Conservation (phyloP, 805 yeast genomes). For the Saccharomycopsis babjevae region DNA sequence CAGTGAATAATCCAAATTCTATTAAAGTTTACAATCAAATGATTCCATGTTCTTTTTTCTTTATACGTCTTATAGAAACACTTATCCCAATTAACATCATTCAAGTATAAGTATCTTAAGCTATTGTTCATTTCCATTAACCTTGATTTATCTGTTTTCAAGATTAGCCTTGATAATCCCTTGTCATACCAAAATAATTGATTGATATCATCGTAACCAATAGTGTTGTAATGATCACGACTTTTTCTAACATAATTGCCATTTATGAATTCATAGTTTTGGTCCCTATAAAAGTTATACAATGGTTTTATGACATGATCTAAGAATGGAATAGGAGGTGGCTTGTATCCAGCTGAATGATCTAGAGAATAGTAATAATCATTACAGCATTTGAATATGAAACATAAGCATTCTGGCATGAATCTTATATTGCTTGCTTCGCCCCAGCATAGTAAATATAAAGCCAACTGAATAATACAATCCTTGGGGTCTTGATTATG, state of each 20-base stretch:
- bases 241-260: constrained; percentile 39
- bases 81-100: constrained; percentile 52
- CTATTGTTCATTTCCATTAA: constrained; percentile 44
- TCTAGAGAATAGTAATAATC: constrained; percentile 49
- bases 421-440: constrained; percentile 80
- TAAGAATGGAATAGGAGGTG: constrained; percentile 35
- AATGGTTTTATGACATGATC: constrained; percentile 69
- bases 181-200: constrained; percentile 77
- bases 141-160: constrained; percentile 33
- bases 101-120: constrained; percentile 46
- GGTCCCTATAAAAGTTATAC: constrained; percentile 49
- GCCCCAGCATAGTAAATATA: constrained; percentile 78
- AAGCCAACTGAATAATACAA: constrained; percentile 50
- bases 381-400: constrained; percentile 71
- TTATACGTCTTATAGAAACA: constrained; percentile 66
- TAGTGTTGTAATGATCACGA: constrained; percentile 54
- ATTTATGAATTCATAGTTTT: constrained; percentile 36
- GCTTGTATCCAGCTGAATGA: constrained; percentile 25
- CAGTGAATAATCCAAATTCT: constrained; percentile 73
- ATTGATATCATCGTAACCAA: constrained; percentile 87
- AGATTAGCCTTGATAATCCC: constrained; percentile 49
- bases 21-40: constrained; percentile 61
- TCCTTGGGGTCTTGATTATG: constrained; percentile 40
- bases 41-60: constrained; percentile 72
- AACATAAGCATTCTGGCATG: constrained; percentile 84